Conservation (phyloP, 1,139 yeast species). For the Yamadazyma triangularis region DNA sequence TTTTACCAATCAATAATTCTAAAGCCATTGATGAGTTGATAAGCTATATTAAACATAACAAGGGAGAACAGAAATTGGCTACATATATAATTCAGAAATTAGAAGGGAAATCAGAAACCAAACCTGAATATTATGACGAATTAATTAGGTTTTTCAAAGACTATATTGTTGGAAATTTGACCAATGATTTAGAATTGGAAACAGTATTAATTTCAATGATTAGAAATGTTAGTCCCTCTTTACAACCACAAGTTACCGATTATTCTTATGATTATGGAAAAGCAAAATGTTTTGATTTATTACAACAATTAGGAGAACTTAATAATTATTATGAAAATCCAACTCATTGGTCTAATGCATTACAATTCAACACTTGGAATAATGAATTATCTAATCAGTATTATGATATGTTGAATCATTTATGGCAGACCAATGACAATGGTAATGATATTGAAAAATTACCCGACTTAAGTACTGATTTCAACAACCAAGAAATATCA, state of each 20-base stretch:
- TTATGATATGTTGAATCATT: too few relatives aligned
- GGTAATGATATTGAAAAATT: too few relatives aligned
- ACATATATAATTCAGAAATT: constrained; percentile 13
- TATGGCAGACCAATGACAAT: too few relatives aligned
- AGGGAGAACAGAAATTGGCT: constrained; percentile 20
- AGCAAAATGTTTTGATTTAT: constrained; percentile 45
- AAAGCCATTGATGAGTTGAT: constrained; percentile 5
- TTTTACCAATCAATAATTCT: constrained; percentile 40
- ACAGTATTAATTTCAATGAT: constrained; percentile 33
- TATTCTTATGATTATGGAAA: constrained; percentile 41
- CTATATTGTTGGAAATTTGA: constrained; percentile 46
- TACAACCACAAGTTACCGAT: constrained; percentile 20
- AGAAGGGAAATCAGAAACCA: not conserved
- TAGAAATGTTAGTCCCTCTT: constrained; percentile 26
- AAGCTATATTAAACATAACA: constrained; percentile 15
- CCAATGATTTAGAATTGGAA: constrained; percentile 34
- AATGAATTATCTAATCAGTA: not conserved
- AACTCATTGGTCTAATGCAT: constrained; percentile 30
- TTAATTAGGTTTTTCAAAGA: constrained; percentile 42
- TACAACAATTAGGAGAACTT: constrained; percentile 15
- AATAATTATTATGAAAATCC: constrained; percentile 38
- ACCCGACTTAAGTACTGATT: too few relatives aligned
- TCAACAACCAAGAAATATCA: not conserved
- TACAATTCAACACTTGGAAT: not conserved
- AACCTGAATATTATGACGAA: constrained; percentile 26